phyloP scores from a whole-genome alignment of 805 yeast species.

The Metschnikowia kunwiensis region DNA sequence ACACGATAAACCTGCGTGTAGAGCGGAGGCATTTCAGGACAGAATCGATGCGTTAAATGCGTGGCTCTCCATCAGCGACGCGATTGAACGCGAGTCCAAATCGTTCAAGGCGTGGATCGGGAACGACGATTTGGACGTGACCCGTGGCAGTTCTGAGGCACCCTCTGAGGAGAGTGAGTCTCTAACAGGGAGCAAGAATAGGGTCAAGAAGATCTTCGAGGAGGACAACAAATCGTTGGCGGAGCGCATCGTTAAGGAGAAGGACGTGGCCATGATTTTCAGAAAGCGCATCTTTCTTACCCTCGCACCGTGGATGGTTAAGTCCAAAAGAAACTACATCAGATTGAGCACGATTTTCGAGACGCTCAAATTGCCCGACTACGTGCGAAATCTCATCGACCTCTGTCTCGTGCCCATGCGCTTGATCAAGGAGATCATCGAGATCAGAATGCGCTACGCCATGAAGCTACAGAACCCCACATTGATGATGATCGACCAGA shows the following conservation, averaged over 20 bases:
- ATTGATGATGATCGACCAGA: conserved; percentile 93
- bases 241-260: conserved; percentile 77
- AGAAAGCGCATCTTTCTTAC: conserved; percentile 63
- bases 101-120: conserved; percentile 80
- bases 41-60: conserved; percentile 76
- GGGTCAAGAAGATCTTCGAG: conserved; percentile 40
- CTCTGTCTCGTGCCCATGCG: conserved; percentile 74
- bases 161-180: conserved; percentile 13
- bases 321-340: conserved; percentile 71
- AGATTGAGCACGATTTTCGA: conserved; percentile 60
- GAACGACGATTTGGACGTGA: conserved; percentile 69
- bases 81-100: conserved; percentile 59
- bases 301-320: conserved; percentile 76
- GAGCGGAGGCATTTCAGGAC: conserved; percentile 57
- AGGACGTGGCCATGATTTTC: conserved; percentile 70
- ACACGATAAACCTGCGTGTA: conserved; percentile 70
- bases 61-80: conserved; percentile 75
- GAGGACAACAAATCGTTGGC: conserved; percentile 70
- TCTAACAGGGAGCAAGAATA: conserved; percentile 2
- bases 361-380: conserved; percentile 70
- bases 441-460: conserved; percentile 73
- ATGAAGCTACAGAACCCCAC: conserved; percentile 78
- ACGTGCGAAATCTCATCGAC: conserved; percentile 59
- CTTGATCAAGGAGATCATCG: conserved; percentile 74
- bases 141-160: conserved; percentile 26